phyloP scores from a whole-genome alignment of 140 eudicot genomes.

The Flaveria floridana region DNA sequence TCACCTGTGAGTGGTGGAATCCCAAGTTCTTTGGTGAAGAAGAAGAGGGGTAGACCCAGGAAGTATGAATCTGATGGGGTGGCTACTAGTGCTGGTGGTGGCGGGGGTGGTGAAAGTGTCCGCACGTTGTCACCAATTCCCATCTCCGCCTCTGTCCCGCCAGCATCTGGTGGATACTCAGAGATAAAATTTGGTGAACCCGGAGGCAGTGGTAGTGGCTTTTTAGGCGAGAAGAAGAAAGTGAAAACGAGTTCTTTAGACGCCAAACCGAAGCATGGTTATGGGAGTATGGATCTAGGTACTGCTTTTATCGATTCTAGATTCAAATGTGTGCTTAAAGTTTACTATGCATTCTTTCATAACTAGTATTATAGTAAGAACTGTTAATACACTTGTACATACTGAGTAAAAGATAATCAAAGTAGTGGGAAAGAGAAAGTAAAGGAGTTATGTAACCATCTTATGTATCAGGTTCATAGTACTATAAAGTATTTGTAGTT shows the following conservation, averaged over 20 bases:
- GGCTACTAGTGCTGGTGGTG: conserved; percentile 20
- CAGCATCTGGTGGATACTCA: conserved; percentile 37
- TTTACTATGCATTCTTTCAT: too few relatives aligned
- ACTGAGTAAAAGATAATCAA: too few relatives aligned
- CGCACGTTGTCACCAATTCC: conserved; percentile 48
- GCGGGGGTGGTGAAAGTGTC: conserved; percentile 30
- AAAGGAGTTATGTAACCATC: too few relatives aligned
- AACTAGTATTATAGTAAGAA: too few relatives aligned
- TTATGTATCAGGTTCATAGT: too few relatives aligned
- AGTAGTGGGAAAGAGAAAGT: too few relatives aligned
- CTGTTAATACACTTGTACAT: too few relatives aligned
- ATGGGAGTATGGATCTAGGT: conserved; percentile 52
- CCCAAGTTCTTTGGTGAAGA: conserved; percentile 44
- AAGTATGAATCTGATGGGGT: conserved; percentile 59
- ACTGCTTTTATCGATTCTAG: not conserved
- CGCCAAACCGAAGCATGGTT: conserved; percentile 36
- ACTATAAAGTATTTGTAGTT: too few relatives aligned
- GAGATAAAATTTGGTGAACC: conserved; percentile 39
- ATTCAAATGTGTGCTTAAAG: not conserved
- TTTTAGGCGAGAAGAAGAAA: conserved; percentile 40
- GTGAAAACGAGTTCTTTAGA: conserved; percentile 37
- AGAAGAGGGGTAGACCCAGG: conserved; percentile 90
- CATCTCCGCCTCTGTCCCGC: conserved; percentile 51
- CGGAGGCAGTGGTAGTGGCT: conserved; percentile 44
- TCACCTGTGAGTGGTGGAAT: conserved; percentile 20